These are phyloP conservation scores for Podaxis sp. DNA, from an alignment of 768 basidiomycete species.

Conservation along the genomic window DNA sequence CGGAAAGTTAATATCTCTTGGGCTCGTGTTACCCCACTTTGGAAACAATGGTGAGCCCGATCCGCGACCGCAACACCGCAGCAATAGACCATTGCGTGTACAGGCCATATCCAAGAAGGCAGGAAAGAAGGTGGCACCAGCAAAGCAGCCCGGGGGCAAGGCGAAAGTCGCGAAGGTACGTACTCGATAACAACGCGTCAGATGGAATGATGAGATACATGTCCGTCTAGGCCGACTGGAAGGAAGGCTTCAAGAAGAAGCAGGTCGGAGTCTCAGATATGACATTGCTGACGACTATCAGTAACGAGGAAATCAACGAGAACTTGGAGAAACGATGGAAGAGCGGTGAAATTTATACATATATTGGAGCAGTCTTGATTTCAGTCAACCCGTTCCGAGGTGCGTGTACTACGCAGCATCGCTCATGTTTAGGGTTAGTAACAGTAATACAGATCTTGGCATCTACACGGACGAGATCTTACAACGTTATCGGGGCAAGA, in stretches of 20 bases:
- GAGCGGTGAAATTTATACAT: conserved; percentile 96
- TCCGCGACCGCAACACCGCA: background rate
- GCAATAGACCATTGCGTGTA: conserved; percentile 9
- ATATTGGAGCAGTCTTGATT: conserved; percentile 96
- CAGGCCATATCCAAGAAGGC: conserved; percentile 91
- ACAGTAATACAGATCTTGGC: conserved; percentile 70
- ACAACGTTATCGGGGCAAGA: conserved; percentile 90
- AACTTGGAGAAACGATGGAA: conserved; percentile 97
- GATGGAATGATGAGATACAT: conserved; percentile 16
- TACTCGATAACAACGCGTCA: conserved; percentile 1
- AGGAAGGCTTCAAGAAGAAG: conserved; percentile 99
- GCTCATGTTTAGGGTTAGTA: conserved; percentile 11
- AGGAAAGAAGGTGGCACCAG: conserved; percentile 72
- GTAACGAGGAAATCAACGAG: conserved; percentile 96
- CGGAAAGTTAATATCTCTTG: background rate
- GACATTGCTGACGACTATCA: conserved; percentile 95
- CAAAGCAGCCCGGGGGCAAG: conserved; percentile 60
- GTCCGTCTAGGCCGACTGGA: conserved; percentile 87
- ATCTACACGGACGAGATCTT: conserved; percentile 95
- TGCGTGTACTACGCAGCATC: conserved; percentile 25
- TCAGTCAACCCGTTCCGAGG: conserved; percentile 99
- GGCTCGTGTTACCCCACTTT: background rate
- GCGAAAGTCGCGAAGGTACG: conserved; percentile 78
- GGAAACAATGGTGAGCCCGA: conserved; percentile 21
- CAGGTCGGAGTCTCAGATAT: conserved; percentile 98